Evolutionary conservation across 2,329 filamentous ascomycete species (phyloP), one percentile per base, ranked within the genome.

Genomic region (Beauveria varroae): DNA sequence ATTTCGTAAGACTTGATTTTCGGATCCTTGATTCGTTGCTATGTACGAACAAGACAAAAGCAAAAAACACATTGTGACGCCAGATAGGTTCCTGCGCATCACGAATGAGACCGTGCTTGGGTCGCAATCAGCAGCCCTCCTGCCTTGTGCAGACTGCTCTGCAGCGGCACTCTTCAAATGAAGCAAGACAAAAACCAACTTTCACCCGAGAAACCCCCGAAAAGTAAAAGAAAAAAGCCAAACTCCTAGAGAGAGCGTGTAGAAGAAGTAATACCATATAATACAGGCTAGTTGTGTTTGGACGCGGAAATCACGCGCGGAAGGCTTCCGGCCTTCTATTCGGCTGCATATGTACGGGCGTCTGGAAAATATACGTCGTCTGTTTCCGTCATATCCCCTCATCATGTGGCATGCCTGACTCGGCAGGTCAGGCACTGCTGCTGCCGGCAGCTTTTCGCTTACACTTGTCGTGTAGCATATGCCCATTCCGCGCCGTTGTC

Each of bases 381-480:
- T 43, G n/a, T 47, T 30, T 18, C 30, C 24, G 18, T 54, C 28
- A 24, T 26, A 28, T 18, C 34, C 34, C 34, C 12, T 37, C 9
- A 37, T 2, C 1, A 37, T 18, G 16, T 44, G 34, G 12, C 43
- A 16, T 37, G n/a, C 3, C 18, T 7, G 34, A 43, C n/a, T 28
- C 47, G 44, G 34, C 30, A 41, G 5, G 44, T 52, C 46, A 63
- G 53, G 53, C 72, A 64, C 71, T 69, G 64, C 71, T 50, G 69
- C 70, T 85, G 12, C 49, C 49, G 22, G 43, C 18, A 6, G 47
- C 18, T 28, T 52, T 40, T 37, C 61, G 86, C 79, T 96, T 97
- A 79, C 93, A 98, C 76, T 97, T 97, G 71, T 96, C 92, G 74
- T 96, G 91, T 60, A 84, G 73, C 66, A 87, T 69, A 72, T 98